Evolutionary conservation across 768 basidiomycete species (phyloP).

Genomic region (Mycena vulgaris): DNA sequence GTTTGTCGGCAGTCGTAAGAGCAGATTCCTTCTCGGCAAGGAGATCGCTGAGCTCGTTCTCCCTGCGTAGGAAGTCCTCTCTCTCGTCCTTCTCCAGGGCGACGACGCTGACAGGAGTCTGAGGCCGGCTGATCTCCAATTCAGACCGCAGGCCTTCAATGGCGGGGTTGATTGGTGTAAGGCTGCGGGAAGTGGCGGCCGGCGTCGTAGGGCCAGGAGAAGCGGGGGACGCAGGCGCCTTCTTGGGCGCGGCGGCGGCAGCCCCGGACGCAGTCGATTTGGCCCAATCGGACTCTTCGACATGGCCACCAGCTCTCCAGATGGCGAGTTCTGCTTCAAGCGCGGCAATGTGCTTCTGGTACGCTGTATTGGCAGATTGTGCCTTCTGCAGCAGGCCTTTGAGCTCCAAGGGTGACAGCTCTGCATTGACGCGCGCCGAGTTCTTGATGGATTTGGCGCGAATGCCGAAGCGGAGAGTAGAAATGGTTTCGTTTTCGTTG

Average conservation of each 20-base stretch:
- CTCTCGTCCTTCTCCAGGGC: constrained; percentile 96
- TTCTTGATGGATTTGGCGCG: constrained; percentile 99
- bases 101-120: constrained; percentile 91
- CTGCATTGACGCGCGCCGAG: constrained; percentile 97
- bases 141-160: constrained; percentile 82
- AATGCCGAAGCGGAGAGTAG: constrained; percentile 98
- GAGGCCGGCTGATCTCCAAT: constrained; percentile 82
- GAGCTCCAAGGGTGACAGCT: constrained; percentile 96
- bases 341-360: constrained; percentile 89
- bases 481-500: constrained; percentile 96
- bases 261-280: constrained; percentile 60
- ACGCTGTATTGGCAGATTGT: constrained; percentile 85
- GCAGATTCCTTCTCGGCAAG: constrained; percentile 93
- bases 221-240: constrained; percentile 74
- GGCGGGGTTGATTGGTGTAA: constrained; percentile 83
- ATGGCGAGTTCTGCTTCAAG: constrained; percentile 92
- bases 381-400: constrained; percentile 94
- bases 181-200: constrained; percentile 60
- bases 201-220: constrained; percentile 68
- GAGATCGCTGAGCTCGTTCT: constrained; percentile 96
- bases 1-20: constrained; percentile 84
- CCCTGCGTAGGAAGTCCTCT: constrained; percentile 95
- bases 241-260: constrained; percentile 70
- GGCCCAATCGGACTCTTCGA: constrained; percentile 90
- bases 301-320: constrained; percentile 91